Conservation (phyloP, 2,329 filamentous ascomycete species). For the Aureobasidium sp. region DNA sequence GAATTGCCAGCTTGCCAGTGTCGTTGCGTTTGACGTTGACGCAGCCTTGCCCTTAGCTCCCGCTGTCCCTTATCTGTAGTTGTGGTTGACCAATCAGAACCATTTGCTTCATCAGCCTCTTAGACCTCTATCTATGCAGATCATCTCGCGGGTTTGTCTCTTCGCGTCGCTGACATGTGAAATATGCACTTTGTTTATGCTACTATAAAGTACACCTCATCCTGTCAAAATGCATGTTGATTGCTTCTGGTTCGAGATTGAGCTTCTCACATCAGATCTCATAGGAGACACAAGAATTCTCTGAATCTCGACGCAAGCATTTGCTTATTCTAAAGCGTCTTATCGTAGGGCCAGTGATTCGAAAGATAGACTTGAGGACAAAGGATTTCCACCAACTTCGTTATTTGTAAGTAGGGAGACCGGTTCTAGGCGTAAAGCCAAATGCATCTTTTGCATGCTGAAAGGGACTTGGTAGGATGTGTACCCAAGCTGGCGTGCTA, state of each 20-base stretch:
- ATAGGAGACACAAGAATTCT: background rate
- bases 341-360: background rate
- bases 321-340: no score
- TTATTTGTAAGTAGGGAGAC: background rate
- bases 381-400: background rate
- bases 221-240: background rate
- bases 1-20: constrained; percentile 1
- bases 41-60: constrained; percentile 8
- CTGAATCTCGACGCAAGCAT: background rate
- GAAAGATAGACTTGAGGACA: background rate
- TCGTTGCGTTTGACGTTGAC: constrained; percentile 13
- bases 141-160: background rate
- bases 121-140: background rate
- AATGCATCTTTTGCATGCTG: background rate
- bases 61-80: constrained; percentile 9
- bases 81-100: background rate
- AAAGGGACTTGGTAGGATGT: background rate
- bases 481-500: background rate
- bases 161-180: background rate
- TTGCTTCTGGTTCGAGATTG: background rate
- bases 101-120: background rate
- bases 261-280: background rate
- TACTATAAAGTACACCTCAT: background rate
- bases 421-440: background rate
- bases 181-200: background rate